Base-by-base conservation (phyloP, 2,329 filamentous ascomycete species). In the Metarhizium rileyi region DNA sequence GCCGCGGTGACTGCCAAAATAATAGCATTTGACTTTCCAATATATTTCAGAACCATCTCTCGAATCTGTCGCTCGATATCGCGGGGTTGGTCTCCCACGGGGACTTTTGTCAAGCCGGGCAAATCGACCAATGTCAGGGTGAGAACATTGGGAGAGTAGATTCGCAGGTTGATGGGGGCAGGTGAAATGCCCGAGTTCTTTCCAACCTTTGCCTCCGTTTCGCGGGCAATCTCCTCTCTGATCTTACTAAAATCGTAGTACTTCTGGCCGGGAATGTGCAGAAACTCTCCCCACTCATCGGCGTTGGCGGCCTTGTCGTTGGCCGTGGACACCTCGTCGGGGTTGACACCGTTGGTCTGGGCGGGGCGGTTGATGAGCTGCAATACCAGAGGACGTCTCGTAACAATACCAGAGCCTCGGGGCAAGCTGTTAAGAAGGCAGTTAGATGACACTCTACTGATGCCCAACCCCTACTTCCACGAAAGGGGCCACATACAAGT, bases 211-310 rank as follows among this genome's bases (percentile, higher is more conserved):
- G 87, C 84, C 64, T 96, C 90, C 41, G 93, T 98, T 74, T 98
- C 93, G 62, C 88, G 84, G 58, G 91, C 86, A 66, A 98, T 98
- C 74, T 98, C 93, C 51, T 97, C 93, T 61, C 93, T 83, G 63
- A 98, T 95, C 77, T 96, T 95, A 76, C 90, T 87, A 75, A 98
- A 98, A 73, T 98, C 93, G 71, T 83, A 83, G 75, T 95, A 97
- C 71, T 97, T 97, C 71, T 97, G 88, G 60, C 90, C 93, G 20
- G 93, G 91, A 56, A 98, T 87, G 70, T 98, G 93, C 56, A 98
- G 77, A 71, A 98, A 98, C 76, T 98, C 93, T 75, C 91, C 93
- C 88, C 94, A 98, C 70, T 98, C 93, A 65, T 97, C 90, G 20
- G 80, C 70, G 69, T 98, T 98, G 62, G 90, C 88, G 59, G 90